These are phyloP conservation scores for Dichotomocladium elegans DNA, from an alignment of 371 early-diverging fungal genomes.

Conservation along the genomic window DNA sequence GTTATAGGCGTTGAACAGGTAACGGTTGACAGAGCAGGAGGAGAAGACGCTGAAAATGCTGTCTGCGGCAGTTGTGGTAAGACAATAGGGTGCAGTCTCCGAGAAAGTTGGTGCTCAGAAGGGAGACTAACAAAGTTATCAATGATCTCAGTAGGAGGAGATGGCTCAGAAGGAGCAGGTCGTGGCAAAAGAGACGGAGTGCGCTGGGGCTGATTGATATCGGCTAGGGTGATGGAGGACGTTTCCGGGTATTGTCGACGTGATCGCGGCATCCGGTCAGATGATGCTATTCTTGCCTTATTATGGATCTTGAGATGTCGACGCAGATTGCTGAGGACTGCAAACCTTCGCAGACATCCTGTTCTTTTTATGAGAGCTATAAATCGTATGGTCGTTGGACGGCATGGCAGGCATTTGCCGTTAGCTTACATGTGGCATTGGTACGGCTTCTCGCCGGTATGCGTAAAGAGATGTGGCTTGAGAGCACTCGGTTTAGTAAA, in stretches of 20 bases:
- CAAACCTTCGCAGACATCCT: slow-evolving; percentile 4
- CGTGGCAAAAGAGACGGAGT: not conserved
- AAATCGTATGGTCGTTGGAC: not conserved
- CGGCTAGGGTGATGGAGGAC: not conserved
- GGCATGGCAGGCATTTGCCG: not conserved
- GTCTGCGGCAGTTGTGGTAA: too few relatives aligned
- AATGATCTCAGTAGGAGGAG: too few relatives aligned
- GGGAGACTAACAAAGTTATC: too few relatives aligned
- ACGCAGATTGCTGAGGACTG: slow-evolving; percentile 13
- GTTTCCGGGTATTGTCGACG: not conserved
- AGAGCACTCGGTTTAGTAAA: slow-evolving; percentile 15
- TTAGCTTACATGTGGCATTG: slow-evolving; percentile 9
- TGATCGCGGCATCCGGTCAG: not conserved
- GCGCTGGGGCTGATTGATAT: not conserved
- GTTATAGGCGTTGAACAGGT: too few relatives aligned
- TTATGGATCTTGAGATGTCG: slow-evolving; percentile 6
- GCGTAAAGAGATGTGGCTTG: slow-evolving; percentile 9
- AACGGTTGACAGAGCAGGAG: too few relatives aligned
- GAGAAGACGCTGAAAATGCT: too few relatives aligned
- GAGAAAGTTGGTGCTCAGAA: too few relatives aligned
- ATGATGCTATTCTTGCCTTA: not conserved
- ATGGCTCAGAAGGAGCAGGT: not conserved
- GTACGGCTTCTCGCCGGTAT: slow-evolving; percentile 18
- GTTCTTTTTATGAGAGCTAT: not conserved
- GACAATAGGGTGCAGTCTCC: too few relatives aligned